These are phyloP conservation scores for Penicillium arizonense DNA, from an alignment of 495 filamentous ascomycete species.

Conservation along the genomic window DNA sequence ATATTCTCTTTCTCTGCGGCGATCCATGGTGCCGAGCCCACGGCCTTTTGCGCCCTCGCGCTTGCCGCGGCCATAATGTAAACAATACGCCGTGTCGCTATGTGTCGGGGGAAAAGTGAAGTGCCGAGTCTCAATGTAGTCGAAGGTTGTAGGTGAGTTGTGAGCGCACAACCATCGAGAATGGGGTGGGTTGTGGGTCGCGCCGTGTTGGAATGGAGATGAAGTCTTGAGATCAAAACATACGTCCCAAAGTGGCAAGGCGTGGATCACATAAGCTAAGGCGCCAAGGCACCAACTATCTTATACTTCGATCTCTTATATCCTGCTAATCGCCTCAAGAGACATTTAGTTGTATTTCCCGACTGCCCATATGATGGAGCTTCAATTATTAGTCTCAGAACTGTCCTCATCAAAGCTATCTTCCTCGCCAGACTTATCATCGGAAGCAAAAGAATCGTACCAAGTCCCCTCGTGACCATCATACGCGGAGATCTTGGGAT, in stretches of 20 bases:
- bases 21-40: slow-evolving; percentile 70
- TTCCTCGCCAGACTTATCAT: no score
- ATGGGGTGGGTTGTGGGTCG: slow-evolving; percentile 7
- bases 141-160: neutral
- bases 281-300: neutral
- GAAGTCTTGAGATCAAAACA: slow-evolving; percentile 25
- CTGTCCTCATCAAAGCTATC: no score
- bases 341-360: no score
- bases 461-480: no score
- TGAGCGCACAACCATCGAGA: slow-evolving; percentile 9
- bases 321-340: no score
- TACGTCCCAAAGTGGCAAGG: slow-evolving; percentile 23
- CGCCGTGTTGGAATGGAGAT: slow-evolving; percentile 13
- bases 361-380: no score
- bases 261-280: slow-evolving; percentile 25
- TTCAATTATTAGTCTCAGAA: no score
- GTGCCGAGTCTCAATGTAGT: neutral
- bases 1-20: slow-evolving; percentile 63
- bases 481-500: no score
- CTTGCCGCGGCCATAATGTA: slow-evolving; percentile 50
- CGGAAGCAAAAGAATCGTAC: no score
- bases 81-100: slow-evolving; percentile 30
- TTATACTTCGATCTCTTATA: no score
- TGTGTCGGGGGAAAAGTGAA: neutral
- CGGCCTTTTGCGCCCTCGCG: slow-evolving; percentile 48